Percentiles rank a stretch among this genome's conserved stretches.
Conservation (phyloP, 139 green algal genomes). For the Tetraselmis chui region DNA sequence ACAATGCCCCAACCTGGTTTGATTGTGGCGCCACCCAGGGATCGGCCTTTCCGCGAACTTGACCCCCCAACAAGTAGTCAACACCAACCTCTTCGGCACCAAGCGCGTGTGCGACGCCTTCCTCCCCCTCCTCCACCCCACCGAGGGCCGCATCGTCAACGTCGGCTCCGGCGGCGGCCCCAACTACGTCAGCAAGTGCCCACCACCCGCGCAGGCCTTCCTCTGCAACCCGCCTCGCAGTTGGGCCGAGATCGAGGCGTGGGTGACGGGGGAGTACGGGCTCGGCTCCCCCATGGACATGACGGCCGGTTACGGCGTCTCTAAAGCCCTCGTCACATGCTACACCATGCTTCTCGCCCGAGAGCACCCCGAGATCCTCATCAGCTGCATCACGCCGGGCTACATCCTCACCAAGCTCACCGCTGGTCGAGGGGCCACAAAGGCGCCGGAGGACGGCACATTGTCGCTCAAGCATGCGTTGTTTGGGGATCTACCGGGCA, state of each 20-base stretch:
- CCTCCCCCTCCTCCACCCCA: not conserved
- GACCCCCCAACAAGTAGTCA: not conserved
- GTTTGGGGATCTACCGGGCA: not conserved
- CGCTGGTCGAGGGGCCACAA: not conserved
- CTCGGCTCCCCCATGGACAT: not conserved
- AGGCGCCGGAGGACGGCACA: not conserved
- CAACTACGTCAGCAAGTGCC: not conserved
- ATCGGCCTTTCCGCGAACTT: not conserved
- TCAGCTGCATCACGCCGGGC: not conserved
- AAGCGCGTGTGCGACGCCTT: not conserved
- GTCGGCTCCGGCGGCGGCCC: not conserved
- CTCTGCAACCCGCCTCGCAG: not conserved
- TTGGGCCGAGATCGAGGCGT: not conserved
- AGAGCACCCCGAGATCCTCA: not conserved
- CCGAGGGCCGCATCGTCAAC: constrained; percentile 1
- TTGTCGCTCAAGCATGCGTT: not conserved
- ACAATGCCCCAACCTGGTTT: no score
- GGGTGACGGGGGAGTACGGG: not conserved
- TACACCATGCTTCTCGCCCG: constrained; percentile 2
- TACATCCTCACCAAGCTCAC: constrained; percentile 1
- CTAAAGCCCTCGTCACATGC: not conserved
- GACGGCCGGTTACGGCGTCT: not conserved
- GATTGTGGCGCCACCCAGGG: no score
- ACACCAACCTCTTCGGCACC: not conserved
- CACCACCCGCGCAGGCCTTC: not conserved